Conservation (phyloP, 2,329 filamentous ascomycete species). For the Pseudopithomyces chartarum region DNA sequence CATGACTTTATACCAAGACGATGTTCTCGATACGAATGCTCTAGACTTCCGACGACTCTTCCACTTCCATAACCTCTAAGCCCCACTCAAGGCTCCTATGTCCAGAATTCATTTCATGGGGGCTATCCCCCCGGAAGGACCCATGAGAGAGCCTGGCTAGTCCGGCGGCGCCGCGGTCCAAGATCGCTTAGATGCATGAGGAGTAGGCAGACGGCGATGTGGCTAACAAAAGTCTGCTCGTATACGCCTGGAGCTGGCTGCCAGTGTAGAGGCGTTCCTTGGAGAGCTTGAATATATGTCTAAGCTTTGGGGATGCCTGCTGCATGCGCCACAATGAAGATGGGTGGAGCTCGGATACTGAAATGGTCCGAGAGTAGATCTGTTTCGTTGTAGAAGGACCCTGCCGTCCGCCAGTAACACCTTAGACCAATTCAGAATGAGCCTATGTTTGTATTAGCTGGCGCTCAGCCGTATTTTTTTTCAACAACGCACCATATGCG, state of each 20-base stretch:
- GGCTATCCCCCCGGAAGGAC: background rate
- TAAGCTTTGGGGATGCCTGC: constrained; percentile 1
- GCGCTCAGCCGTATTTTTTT: background rate
- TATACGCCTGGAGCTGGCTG: background rate
- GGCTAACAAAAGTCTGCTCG: background rate
- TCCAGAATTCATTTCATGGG: background rate
- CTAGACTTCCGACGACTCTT: background rate
- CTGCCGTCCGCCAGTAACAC: background rate
- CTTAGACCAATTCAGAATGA: background rate
- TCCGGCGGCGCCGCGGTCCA: background rate
- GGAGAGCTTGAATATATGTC: background rate
- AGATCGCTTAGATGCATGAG: constrained; percentile 2
- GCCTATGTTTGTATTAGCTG: background rate
- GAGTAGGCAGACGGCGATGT: background rate
- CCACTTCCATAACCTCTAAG: background rate
- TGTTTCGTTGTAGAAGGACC: background rate
- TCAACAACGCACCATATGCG: background rate
- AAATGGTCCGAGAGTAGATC: background rate
- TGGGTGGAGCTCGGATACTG: background rate
- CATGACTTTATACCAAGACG: constrained; percentile 13
- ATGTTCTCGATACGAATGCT: background rate
- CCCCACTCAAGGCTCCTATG: background rate
- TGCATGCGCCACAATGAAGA: background rate
- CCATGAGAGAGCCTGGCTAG: background rate
- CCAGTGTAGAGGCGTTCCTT: background rate